Evolutionary conservation across 352 stramenopile genomes (phyloP), one percentile per base, ranked within the genome.

Genomic region (Globisporangium paroecandrum): DNA sequence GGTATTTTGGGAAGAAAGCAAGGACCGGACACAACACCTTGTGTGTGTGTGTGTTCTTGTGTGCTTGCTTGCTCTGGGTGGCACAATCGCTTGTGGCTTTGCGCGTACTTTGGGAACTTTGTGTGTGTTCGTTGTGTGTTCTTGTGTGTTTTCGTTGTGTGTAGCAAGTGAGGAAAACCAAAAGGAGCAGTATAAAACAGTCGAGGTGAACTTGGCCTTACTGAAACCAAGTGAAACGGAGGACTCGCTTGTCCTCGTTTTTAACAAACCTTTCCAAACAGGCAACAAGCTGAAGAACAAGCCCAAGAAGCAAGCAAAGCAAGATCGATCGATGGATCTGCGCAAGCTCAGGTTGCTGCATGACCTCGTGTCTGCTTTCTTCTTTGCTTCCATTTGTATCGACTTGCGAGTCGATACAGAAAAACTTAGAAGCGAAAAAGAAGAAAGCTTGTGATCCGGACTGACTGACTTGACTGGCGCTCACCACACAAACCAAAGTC

Each of bases 151-250:
- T n/a, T n/a, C 20, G 43, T n/a, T 49, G 43, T 20, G 18, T 2
- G 43, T 4, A 22, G 13, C 4, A 49, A 43, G 10, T 13, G 3
- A 46, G 20, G 18, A 18, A 22, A 51, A 18, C 6, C 18, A n/a
- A n/a, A 49, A 51, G 15, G 43, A 22, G 43, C 18, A 24, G 43
- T 22, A 51, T n/a, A 49, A 49, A 49, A 49, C 41, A 49, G 41
- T 49, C 41, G 41, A 49, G 15, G 41, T 20, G 41, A 49, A 49
- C 15, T 20, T 49, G 41, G 43, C 4, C 41, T 47, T 57, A 65
- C 60, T 58, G 43, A 56, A 58, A 47, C 60, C 60, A 65, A 65
- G 60, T 65, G 60, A 43, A 58, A 38, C 6, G 43, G 43, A 51
- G 6, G 13, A 38, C 7, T 5, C 12, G 5, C 13, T 18, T 36